A percentile compares a stretch with the other conserved stretches of the same genome.
These are phyloP conservation scores for Boletus subcaerulescens DNA, from an alignment of 768 basidiomycete species.

Conservation along the genomic window DNA sequence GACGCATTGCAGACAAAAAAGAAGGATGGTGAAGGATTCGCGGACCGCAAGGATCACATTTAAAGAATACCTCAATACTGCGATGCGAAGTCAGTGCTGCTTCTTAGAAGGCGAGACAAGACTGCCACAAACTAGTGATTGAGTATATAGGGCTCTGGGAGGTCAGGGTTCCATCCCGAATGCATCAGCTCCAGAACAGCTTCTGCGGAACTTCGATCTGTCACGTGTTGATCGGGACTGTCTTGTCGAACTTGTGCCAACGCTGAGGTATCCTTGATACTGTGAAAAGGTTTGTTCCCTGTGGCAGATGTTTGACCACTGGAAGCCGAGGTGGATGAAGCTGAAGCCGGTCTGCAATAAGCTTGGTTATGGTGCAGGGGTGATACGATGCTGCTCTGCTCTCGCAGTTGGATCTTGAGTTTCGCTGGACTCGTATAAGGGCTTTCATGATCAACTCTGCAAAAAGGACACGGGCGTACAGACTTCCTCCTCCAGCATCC, in stretches of 20 bases:
- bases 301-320: constrained; percentile 10
- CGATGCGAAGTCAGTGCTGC: constrained; percentile 10
- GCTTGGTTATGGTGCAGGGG: constrained; percentile 15
- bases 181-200: constrained; percentile 65
- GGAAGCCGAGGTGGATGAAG: constrained; percentile 20
- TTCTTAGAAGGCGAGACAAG: constrained; percentile 5
- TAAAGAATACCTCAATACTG: constrained; percentile 87
- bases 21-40: constrained; percentile 79
- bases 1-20: constrained; percentile 74
- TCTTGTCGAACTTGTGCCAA: constrained; percentile 34
- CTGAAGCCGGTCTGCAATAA: constrained; percentile 20
- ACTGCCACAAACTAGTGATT: constrained; percentile 66
- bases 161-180: constrained; percentile 82
- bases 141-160: constrained; percentile 70
- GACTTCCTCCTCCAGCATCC: constrained; percentile 73
- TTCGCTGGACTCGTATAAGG: constrained; percentile 42
- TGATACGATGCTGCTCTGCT: constrained; percentile 41
- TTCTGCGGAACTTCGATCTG: constrained; percentile 43
- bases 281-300: constrained; percentile 6
- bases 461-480: constrained; percentile 39
- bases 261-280: neutral
- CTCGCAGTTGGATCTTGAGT: constrained; percentile 60
- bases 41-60: constrained; percentile 83
- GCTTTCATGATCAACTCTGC: constrained; percentile 1
- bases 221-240: constrained; percentile 46